A percentile compares a stretch with the other conserved stretches of the same genome.
Evolutionary conservation across 2,329 filamentous ascomycete species (phyloP).

Genomic region (Dryadomyces quercivorus): DNA sequence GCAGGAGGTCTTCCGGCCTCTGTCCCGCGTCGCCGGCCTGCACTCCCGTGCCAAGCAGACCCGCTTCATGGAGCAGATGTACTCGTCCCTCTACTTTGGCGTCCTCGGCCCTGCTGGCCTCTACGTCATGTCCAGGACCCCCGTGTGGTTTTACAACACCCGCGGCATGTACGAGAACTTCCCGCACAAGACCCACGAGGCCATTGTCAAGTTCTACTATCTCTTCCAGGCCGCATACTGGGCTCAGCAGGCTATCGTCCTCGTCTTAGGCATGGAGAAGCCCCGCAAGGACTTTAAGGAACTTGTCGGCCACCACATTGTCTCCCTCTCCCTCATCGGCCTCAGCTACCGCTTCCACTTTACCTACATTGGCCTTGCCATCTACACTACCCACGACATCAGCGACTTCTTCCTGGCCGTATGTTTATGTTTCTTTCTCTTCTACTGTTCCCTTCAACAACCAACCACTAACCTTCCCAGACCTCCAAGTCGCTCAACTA

Average conservation of each 20-base stretch:
- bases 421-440: conserved; percentile 23
- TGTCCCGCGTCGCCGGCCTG: conserved; percentile 60
- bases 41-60: conserved; percentile 64
- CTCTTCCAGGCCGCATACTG: conserved; percentile 90
- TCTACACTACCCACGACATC: conserved; percentile 91
- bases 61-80: conserved; percentile 92
- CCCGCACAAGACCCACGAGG: conserved; percentile 72
- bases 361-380: conserved; percentile 83
- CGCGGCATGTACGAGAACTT: conserved; percentile 80
- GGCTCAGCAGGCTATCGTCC: conserved; percentile 85
- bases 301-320: conserved; percentile 81
- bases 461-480: conserved; percentile 26
- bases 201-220: conserved; percentile 87
- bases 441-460: not conserved
- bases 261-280: conserved; percentile 80
- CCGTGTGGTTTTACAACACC: conserved; percentile 94
- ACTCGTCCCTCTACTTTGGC: conserved; percentile 84
- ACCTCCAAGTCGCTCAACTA: conserved; percentile 91
- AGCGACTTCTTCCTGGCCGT: conserved; percentile 92
- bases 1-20: conserved; percentile 73
- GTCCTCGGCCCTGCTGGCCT: conserved; percentile 73
- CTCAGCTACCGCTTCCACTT: conserved; percentile 94
- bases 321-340: conserved; percentile 72
- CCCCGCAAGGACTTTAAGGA: conserved; percentile 92
- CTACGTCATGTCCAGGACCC: conserved; percentile 83